Base-by-base conservation (phyloP, 164 flowering plant species). In the Macadamia tetraphylla region DNA sequence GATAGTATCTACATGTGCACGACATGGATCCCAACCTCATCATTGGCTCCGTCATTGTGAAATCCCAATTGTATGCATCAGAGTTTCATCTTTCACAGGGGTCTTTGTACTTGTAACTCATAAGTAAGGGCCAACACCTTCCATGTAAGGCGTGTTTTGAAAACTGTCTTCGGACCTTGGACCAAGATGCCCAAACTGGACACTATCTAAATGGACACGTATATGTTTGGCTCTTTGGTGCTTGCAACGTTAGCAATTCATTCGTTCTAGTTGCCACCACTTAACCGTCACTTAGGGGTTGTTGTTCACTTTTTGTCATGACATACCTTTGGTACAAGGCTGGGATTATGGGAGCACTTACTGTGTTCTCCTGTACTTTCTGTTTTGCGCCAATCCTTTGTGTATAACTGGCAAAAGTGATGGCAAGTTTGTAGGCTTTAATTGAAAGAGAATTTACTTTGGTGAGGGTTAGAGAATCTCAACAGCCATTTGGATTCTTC, bases 291-390 rank as follows among this genome's bases (percentile, higher is more conserved):
- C 97, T 17, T 90, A 1, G 87, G 83, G 17, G 83, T 92, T 11
- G 58, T 81, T 8, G 97, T 92, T 8, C 81, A 1, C 94, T 95
- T 62, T 17, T 86, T 10, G 91, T 88, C 58, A 92, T 95, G 99
- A 97, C 92, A 9, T 83, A n/a, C 70, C 97, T 98, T 32, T 89
- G 89, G 87, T 95, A 95, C 70, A 18, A 79, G 0, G 74, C 89
- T 62, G 99, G 99, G 6, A 76, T 92, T 40, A 74, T 83, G 6
- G 77, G 98, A 72, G 97, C 92, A 31, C 74, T 92, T 0, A 66
- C 83, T 0, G 84, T 90, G 18, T 90, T 90, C 67, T 88, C 64
- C 10, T 95, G 92, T 58, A 94, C 96, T 1, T 90, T 87, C 51
- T 89, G 94, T 66, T 74, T 70, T 51, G 78, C 98, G 0, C 98